Base-by-base conservation (phyloP, 208 protist species). In the Leishmania aethiopica region DNA sequence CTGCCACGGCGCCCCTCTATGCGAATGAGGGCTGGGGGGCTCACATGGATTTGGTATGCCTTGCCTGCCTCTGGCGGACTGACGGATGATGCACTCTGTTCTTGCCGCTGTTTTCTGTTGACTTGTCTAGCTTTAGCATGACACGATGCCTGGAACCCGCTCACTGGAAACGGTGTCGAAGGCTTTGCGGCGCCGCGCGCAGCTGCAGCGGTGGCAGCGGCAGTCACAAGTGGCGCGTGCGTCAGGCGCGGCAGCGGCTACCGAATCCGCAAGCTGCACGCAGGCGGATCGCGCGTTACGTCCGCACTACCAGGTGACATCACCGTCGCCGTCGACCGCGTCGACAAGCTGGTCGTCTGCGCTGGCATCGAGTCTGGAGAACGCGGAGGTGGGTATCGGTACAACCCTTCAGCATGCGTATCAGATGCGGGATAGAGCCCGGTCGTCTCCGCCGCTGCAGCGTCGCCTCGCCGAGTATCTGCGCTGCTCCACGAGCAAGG, bases 111-210 rank as follows among this genome's bases (percentile, higher is more conserved):
- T 22, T 28, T 32, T 76, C 25, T 40, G n/a, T 57, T 67, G 7
- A 37, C 17, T 11, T 3, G 8, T 32, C n/a, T 5, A 62, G n/a
- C 15, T 28, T 25, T 42, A 47, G 70, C 11, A 19, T 32, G 22
- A 32, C 47, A 32, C 19, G 22, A 84, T 87, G 84, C 47, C 79
- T 5, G 62, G 76, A 0, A 17, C n/a, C 6, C 67, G 40, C 28
- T 47, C n/a, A 0, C 47, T 83, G 5, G 90, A 93, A n/a, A 75
- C 84, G 49, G 66, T 91, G 1, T 74, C 74, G 37, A 84, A 85
- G 55, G 81, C 84, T 35, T 84, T 93, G 74, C 86, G 90, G 19
- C 85, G 90, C 45, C 78, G 84, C 45, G 81, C 85, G 2, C 90
- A 93, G 62, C 62, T 87, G 67, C 74, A 81, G 32, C 84, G 79